phyloP scores from a whole-genome alignment of 83 land plant genomes.

The Isoetes engelmannii region DNA sequence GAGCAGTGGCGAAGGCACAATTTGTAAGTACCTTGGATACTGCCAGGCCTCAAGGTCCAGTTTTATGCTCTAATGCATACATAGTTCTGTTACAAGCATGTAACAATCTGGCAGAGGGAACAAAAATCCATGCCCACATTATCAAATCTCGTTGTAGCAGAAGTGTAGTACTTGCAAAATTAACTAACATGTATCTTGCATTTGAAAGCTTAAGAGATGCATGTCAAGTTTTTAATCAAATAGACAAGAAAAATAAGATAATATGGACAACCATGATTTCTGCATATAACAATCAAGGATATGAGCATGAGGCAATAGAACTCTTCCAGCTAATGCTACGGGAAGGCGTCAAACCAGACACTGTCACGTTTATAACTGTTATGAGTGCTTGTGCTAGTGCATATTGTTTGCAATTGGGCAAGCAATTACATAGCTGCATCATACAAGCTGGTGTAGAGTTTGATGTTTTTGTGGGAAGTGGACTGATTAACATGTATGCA shows the following conservation, averaged over 20 bases:
- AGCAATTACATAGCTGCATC: constrained; percentile 9
- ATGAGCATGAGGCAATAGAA: not conserved
- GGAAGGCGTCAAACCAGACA: constrained; percentile 1
- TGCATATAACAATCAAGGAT: not conserved
- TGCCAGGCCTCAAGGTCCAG: too few species aligned
- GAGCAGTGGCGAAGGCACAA: too few species aligned
- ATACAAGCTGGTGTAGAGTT: not conserved
- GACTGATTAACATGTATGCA: constrained; percentile 5
- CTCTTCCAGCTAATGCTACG: not conserved
- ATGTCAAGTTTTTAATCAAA: not conserved
- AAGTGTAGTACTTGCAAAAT: too few species aligned
- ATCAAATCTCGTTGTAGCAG: too few species aligned
- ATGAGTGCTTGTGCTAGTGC: constrained; percentile 5
- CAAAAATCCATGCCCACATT: too few species aligned
- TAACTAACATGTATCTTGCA: not conserved
- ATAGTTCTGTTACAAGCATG: too few species aligned
- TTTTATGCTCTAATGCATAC: too few species aligned
- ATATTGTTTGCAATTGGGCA: not conserved
- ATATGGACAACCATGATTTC: constrained; percentile 9
- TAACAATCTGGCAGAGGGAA: too few species aligned
- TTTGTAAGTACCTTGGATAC: too few species aligned
- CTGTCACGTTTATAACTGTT: constrained; percentile 8
- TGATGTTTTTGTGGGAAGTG: constrained; percentile 1
- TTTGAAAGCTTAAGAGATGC: constrained; percentile 2
- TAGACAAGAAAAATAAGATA: not conserved